Evolutionary conservation across 148 eudicot species (phyloP).

Genomic region (Rhododendron molle): DNA sequence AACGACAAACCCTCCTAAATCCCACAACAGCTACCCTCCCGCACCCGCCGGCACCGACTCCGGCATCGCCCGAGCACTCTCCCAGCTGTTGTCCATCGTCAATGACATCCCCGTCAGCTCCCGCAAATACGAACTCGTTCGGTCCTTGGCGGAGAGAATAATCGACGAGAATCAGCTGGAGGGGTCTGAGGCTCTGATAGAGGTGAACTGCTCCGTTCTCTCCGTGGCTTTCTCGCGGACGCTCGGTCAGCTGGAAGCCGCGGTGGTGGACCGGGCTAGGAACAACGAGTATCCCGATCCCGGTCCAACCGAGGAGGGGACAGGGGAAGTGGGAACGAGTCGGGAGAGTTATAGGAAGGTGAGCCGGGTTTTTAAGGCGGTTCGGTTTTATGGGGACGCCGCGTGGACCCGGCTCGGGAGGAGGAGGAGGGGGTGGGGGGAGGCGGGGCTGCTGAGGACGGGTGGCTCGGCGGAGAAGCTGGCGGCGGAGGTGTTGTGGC

Average conservation of each 20-base stretch:
- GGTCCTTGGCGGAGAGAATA: conserved; percentile 52
- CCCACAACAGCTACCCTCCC: background rate
- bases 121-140: conserved; percentile 63
- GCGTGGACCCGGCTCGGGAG: conserved; percentile 31
- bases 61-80: conserved; percentile 59
- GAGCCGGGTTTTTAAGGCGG: conserved; percentile 30
- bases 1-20: background rate
- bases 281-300: background rate
- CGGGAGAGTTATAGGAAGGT: conserved; percentile 9
- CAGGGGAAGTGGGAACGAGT: background rate
- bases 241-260: conserved; percentile 42
- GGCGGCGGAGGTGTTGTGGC: conserved; percentile 77
- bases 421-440: conserved; percentile 5
- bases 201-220: conserved; percentile 48
- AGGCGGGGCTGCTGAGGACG: background rate
- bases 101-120: conserved; percentile 64
- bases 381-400: conserved; percentile 21
- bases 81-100: conserved; percentile 46
- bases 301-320: background rate
- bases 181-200: conserved; percentile 28
- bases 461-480: conserved; percentile 55
- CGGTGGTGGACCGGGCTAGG: conserved; percentile 23
- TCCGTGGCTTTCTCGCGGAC: conserved; percentile 50
- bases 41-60: conserved; percentile 16
- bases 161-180: conserved; percentile 57